Evolutionary conservation across 805 yeast species (phyloP).

Genomic region (Candida dajiaensis): DNA sequence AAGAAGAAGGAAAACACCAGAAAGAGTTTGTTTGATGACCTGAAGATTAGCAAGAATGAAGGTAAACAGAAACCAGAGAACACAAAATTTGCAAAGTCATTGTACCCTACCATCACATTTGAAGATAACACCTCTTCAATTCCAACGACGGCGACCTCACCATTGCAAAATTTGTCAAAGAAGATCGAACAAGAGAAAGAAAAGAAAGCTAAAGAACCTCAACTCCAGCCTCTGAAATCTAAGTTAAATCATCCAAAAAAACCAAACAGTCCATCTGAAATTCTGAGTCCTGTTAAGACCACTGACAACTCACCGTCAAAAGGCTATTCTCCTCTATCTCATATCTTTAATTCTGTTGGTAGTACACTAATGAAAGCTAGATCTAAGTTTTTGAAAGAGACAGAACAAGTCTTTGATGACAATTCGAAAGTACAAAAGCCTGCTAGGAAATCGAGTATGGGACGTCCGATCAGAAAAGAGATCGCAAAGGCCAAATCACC

Average conservation of each 20-base stretch:
- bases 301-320: constrained; percentile 2
- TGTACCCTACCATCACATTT: constrained; percentile 17
- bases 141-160: constrained; percentile 6
- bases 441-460: not conserved
- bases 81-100: constrained; percentile 6
- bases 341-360: constrained; percentile 20
- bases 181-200: constrained; percentile 6
- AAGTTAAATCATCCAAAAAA: constrained; percentile 2
- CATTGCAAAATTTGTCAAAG: not conserved
- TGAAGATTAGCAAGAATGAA: constrained; percentile 5
- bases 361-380: constrained; percentile 20
- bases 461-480: not conserved
- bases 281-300: constrained; percentile 7
- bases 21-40: constrained; percentile 15
- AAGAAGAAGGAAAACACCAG: constrained; percentile 12
- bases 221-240: constrained; percentile 1
- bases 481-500: not conserved
- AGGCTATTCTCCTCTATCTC: constrained; percentile 21
- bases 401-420: constrained; percentile 7
- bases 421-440: constrained; percentile 4
- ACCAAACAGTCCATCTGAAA: constrained; percentile 2
- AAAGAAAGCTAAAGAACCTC: not conserved
- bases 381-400: constrained; percentile 16
- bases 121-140: constrained; percentile 7
- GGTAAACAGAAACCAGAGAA: constrained; percentile 6